A percentile compares a stretch with the other conserved stretches of the same genome.
Evolutionary conservation across 257 asterid species (phyloP).

Genomic region (Plantago elongata): DNA sequence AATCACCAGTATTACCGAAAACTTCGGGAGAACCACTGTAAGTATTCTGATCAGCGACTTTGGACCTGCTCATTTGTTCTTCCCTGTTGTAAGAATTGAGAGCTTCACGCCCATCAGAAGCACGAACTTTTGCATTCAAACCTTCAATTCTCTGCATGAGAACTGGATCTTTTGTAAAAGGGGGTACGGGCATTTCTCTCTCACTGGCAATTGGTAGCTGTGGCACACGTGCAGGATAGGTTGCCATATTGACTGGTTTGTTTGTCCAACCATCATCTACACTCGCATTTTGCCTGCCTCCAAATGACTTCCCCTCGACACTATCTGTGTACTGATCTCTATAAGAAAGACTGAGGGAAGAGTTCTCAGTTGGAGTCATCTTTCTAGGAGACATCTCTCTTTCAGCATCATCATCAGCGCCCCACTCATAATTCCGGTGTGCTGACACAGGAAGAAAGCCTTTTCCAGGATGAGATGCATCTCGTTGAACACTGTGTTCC

Average conservation of each 20-base stretch:
- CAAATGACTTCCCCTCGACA: slow-evolving; percentile 32
- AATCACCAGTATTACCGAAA: slow-evolving; percentile 27
- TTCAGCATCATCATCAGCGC: slow-evolving; percentile 59
- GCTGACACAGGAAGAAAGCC: slow-evolving; percentile 28
- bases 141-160: slow-evolving; percentile 78
- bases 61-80: slow-evolving; percentile 39
- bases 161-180: slow-evolving; percentile 41
- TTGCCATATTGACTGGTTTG: slow-evolving; percentile 32
- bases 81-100: slow-evolving; percentile 28
- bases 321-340: slow-evolving; percentile 37
- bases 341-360: slow-evolving; percentile 30
- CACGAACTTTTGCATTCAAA: slow-evolving; percentile 75
- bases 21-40: slow-evolving; percentile 26
- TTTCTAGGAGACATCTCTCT: slow-evolving; percentile 39
- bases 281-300: slow-evolving; percentile 32
- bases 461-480: slow-evolving; percentile 35
- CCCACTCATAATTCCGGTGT: slow-evolving; percentile 65
- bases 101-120: slow-evolving; percentile 46
- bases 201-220: slow-evolving; percentile 29
- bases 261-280: slow-evolving; percentile 34
- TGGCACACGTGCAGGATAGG: slow-evolving; percentile 32
- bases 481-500: slow-evolving; percentile 34
- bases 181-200: slow-evolving; percentile 24
- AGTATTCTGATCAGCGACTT: slow-evolving; percentile 28
- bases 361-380: slow-evolving; percentile 29